Evolutionary conservation across 2,329 filamentous ascomycete genomes (phyloP).

Genomic region (Mollisia scopiformis): DNA sequence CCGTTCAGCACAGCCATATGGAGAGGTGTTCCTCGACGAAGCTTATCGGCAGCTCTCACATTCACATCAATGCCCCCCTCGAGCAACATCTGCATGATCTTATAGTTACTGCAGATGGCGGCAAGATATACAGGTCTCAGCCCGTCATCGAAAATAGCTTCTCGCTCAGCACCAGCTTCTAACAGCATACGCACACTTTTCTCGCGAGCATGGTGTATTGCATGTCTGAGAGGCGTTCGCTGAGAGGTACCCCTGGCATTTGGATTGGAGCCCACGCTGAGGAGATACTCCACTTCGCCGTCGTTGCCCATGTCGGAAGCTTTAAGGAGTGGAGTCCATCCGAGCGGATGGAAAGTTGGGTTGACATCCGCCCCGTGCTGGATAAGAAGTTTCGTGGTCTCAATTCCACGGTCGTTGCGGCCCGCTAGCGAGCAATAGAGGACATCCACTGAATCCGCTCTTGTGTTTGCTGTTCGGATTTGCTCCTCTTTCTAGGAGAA

Average conservation of each 20-base stretch:
- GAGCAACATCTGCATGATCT: not conserved
- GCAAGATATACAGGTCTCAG: not conserved
- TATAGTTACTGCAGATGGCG: not conserved
- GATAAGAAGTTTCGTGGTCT: not conserved
- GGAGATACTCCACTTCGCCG: not conserved
- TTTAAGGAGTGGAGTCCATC: not conserved
- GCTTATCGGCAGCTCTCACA: not conserved
- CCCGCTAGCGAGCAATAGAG: not conserved
- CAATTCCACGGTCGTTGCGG: not conserved
- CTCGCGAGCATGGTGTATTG: not conserved
- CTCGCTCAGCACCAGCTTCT: not conserved
- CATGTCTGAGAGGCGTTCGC: not conserved
- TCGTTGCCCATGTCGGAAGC: not conserved
- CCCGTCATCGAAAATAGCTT: not conserved
- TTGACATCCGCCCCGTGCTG: not conserved
- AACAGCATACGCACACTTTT: not conserved
- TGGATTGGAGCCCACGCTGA: not conserved
- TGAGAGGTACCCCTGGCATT: not conserved
- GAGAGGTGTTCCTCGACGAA: not conserved
- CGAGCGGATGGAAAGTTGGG: not conserved
- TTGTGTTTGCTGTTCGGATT: not conserved
- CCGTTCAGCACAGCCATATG: not conserved
- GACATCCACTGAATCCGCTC: not conserved
- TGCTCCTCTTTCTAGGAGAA: not conserved
- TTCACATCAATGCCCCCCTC: not conserved